phyloP scores from a whole-genome alignment of 306 rosid genomes.

The Corylus heterophylla region DNA sequence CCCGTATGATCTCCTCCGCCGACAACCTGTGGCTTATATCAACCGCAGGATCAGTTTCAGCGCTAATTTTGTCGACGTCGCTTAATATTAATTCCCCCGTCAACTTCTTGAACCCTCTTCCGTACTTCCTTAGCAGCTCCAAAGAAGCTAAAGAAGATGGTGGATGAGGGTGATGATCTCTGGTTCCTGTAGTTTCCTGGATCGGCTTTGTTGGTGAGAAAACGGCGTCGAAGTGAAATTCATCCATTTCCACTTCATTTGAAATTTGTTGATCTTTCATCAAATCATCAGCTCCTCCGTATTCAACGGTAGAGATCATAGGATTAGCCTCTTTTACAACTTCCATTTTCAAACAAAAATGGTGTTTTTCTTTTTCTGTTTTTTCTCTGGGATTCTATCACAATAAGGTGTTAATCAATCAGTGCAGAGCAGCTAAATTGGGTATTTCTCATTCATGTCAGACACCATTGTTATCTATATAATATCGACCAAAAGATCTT shows the following conservation, averaged over 20 bases:
- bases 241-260: conserved; percentile 31
- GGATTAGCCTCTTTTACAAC: conserved; percentile 21
- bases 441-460: not conserved
- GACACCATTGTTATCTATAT: conserved; percentile 18
- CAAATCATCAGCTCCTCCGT: conserved; percentile 15
- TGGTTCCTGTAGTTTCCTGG: conserved; percentile 8
- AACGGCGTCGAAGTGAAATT: conserved; percentile 29
- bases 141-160: conserved; percentile 44
- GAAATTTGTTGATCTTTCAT: conserved; percentile 31
- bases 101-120: conserved; percentile 46
- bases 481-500: conserved; percentile 12
- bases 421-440: not conserved
- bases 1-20: conserved; percentile 61
- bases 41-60: not conserved
- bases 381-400: too few species aligned
- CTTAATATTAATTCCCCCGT: conserved; percentile 19
- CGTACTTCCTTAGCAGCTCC: conserved; percentile 52
- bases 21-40: conserved; percentile 40
- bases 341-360: conserved; percentile 24
- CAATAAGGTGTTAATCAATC: too few species aligned
- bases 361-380: conserved; percentile 9
- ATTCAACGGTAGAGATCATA: conserved; percentile 7
- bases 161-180: conserved; percentile 14
- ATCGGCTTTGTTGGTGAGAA: conserved; percentile 26
- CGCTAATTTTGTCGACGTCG: not conserved